A percentile compares a stretch with the other conserved stretches of the same genome.
Evolutionary conservation across 306 rosid genomes (phyloP).

Genomic region (Lathyrus sativus): DNA sequence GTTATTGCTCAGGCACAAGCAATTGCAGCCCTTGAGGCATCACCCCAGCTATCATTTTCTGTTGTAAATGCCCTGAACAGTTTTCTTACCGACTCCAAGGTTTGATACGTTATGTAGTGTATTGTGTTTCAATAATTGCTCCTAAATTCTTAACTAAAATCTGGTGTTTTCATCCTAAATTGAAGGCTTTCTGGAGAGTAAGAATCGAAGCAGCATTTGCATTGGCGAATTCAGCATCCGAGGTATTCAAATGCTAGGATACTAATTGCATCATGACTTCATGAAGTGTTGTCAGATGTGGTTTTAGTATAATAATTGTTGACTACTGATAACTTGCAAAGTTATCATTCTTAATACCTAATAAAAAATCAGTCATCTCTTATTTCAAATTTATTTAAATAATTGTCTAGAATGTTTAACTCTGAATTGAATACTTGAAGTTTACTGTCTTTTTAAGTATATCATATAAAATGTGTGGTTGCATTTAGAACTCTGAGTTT

Average conservation of each 20-base stretch:
- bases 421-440: constrained; percentile 2
- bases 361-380: not conserved
- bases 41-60: constrained; percentile 82
- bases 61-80: constrained; percentile 81
- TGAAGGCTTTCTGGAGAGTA: constrained; percentile 91
- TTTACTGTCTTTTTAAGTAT: constrained; percentile 15
- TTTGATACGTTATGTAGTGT: constrained; percentile 38
- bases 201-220: constrained; percentile 96
- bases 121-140: constrained; percentile 11
- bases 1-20: constrained; percentile 97
- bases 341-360: not conserved
- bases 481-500: constrained; percentile 8
- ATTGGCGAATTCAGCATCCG: constrained; percentile 86
- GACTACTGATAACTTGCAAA: constrained; percentile 3
- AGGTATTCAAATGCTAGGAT: constrained; percentile 58
- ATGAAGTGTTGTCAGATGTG: constrained; percentile 27
- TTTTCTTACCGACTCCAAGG: constrained; percentile 91
- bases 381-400: not conserved
- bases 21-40: constrained; percentile 72
- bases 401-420: not conserved
- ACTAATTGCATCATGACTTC: constrained; percentile 29
- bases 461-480: not conserved
- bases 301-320: constrained; percentile 23
- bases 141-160: constrained; percentile 25
- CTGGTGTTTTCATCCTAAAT: constrained; percentile 40